Conservation (phyloP, 225 moss, liverwort and hornwort species). For the Ulota crispa region DNA sequence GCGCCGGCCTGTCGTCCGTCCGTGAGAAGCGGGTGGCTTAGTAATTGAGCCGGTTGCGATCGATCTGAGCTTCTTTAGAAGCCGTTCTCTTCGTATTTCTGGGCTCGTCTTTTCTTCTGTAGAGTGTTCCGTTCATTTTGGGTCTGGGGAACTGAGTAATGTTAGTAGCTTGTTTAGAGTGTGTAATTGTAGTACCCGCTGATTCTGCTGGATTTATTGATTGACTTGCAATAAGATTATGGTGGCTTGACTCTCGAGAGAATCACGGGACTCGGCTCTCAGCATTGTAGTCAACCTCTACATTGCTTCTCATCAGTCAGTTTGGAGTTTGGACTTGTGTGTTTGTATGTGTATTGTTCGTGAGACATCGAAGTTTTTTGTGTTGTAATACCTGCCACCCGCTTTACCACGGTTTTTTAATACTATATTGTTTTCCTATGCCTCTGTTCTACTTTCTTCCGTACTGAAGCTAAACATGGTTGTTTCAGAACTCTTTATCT, state of each 20-base stretch:
- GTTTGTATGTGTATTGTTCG: background rate
- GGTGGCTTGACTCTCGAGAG: background rate
- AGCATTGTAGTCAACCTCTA: background rate
- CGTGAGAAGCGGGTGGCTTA: slow-evolving; percentile 13
- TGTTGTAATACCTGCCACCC: slow-evolving; percentile 2
- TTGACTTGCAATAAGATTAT: slow-evolving; percentile 21
- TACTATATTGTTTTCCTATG: background rate
- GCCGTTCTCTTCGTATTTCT: slow-evolving; percentile 13
- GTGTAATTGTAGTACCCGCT: background rate
- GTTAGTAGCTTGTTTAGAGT: background rate
- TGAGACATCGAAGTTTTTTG: background rate
- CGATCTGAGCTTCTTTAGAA: slow-evolving; percentile 10
- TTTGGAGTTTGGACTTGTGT: background rate
- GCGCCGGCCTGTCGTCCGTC: background rate
- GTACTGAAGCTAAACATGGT: too few relatives aligned
- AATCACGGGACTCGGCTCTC: background rate
- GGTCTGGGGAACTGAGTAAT: background rate
- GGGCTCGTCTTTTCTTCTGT: background rate
- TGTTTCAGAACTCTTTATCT: too few relatives aligned
- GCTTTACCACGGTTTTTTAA: background rate
- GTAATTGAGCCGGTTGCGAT: slow-evolving; percentile 19
- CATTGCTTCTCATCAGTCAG: background rate
- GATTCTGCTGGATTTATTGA: slow-evolving; percentile 18
- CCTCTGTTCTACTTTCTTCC: too few relatives aligned
- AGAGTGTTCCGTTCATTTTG: background rate